Conservation (phyloP, 371 early-diverging fungal species). For the Haplosporangium sp. region DNA sequence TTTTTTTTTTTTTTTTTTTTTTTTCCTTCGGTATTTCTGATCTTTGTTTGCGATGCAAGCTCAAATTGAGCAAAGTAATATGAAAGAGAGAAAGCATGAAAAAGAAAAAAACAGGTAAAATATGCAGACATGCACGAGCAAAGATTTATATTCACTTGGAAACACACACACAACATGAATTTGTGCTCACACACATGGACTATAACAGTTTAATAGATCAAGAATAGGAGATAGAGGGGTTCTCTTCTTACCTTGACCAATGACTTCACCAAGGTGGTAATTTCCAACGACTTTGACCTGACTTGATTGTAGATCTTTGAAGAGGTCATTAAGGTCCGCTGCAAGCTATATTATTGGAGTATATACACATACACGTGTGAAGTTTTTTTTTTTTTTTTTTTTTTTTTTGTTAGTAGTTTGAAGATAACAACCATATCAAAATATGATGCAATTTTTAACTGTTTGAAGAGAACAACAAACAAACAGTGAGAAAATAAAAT, state of each 20-base stretch:
- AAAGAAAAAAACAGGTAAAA: not conserved
- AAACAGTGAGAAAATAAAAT: not conserved
- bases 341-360: conserved; percentile 54
- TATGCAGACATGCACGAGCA: not conserved
- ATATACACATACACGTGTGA: not conserved
- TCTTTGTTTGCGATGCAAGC: too few species aligned
- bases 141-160: not conserved
- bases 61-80: not conserved
- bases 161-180: not conserved
- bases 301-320: conserved; percentile 61
- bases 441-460: not conserved
- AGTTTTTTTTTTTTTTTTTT: not conserved
- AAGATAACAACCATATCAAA: not conserved
- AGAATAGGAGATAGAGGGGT: too few species aligned
- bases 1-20: too few species aligned
- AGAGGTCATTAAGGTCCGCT: conserved; percentile 61
- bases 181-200: not conserved
- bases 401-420: not conserved
- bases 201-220: too few species aligned
- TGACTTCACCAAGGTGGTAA: conserved; percentile 61
- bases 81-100: too few species aligned
- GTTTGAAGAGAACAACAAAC: not conserved
- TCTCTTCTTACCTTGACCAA: conserved; percentile 53
- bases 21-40: too few species aligned
- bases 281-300: conserved; percentile 61